Evolutionary conservation across 2,329 filamentous ascomycete genomes (phyloP).

Genomic region (Trichoderma oligosporum): DNA sequence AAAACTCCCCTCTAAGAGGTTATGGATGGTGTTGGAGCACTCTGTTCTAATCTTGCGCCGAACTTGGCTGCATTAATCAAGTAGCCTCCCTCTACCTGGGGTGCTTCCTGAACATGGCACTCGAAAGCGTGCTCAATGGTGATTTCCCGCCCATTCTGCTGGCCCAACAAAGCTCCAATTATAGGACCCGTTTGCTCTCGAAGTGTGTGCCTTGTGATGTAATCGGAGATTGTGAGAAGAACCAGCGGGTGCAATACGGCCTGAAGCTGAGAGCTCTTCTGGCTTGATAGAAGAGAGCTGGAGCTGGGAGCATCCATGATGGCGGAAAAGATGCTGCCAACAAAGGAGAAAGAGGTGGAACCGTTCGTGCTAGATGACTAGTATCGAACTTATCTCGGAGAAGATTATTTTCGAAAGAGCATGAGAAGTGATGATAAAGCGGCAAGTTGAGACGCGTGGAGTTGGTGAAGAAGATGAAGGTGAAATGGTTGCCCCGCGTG

Average conservation of each 20-base stretch:
- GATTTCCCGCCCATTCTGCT: slow-evolving; percentile 85
- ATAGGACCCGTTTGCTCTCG: slow-evolving; percentile 72
- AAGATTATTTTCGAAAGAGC: neutral
- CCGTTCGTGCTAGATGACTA: neutral
- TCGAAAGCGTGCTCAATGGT: slow-evolving; percentile 94
- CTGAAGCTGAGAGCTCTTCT: slow-evolving; percentile 70
- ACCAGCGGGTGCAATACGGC: slow-evolving; percentile 89
- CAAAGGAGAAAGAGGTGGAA: neutral
- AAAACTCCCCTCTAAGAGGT: no score
- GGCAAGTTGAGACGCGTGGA: neutral
- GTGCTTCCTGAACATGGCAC: slow-evolving; percentile 54
- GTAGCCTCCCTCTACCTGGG: slow-evolving; percentile 51
- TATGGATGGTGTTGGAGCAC: slow-evolving; percentile 48
- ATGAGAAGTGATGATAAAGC: neutral
- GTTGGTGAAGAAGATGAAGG: neutral
- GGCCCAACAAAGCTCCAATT: slow-evolving; percentile 82
- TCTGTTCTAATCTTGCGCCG: slow-evolving; percentile 73
- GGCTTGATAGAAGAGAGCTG: slow-evolving; percentile 61
- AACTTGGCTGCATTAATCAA: slow-evolving; percentile 71
- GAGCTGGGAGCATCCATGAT: slow-evolving; percentile 45
- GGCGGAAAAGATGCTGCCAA: slow-evolving; percentile 9
- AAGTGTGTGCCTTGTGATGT: slow-evolving; percentile 85
- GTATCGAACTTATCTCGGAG: neutral
- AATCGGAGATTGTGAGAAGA: slow-evolving; percentile 93
- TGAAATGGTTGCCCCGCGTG: neutral